Evolutionary conservation across 2,329 filamentous ascomycete genomes (phyloP).

Genomic region (Fusarium odoratissimum): DNA sequence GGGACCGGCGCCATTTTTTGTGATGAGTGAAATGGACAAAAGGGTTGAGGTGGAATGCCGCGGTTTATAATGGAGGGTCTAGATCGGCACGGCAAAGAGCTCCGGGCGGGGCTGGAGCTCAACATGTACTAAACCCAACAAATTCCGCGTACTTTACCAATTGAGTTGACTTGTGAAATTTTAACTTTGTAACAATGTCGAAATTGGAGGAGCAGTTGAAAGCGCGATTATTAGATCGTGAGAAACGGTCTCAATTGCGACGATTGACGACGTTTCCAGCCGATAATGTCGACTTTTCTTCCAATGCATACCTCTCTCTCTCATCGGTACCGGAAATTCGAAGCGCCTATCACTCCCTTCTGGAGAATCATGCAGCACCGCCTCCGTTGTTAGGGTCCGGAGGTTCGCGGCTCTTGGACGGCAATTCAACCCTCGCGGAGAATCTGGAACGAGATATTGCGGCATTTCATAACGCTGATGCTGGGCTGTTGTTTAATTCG

Average conservation of each 20-base stretch:
- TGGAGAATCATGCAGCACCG: conserved; percentile 43
- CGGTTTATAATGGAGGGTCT: conserved; percentile 19
- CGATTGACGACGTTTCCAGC: conserved; percentile 69
- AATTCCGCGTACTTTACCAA: conserved; percentile 3
- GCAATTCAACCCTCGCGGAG: conserved; percentile 60
- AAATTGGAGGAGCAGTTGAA: conserved; percentile 47
- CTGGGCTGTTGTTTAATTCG: conserved; percentile 66
- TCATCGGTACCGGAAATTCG: conserved; percentile 64
- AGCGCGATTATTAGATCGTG: conserved; percentile 45
- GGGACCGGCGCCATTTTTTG: conserved; percentile 61
- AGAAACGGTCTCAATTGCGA: conserved; percentile 55
- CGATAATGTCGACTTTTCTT: conserved; percentile 79
- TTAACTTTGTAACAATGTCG: conserved; percentile 1
- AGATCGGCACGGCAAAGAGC: background rate
- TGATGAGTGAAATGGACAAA: background rate
- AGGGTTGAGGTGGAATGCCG: background rate
- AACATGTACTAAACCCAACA: conserved; percentile 28
- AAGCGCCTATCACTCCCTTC: conserved; percentile 68
- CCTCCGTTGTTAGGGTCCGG: conserved; percentile 58
- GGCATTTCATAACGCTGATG: conserved; percentile 57
- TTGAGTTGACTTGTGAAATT: background rate
- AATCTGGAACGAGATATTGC: conserved; percentile 60
- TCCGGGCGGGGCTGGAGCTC: conserved; percentile 17
- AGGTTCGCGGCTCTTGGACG: conserved; percentile 65
- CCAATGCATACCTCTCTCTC: conserved; percentile 84